Base-by-base conservation (phyloP, 2,329 filamentous ascomycete genomes). In the Daldinia sp. region DNA sequence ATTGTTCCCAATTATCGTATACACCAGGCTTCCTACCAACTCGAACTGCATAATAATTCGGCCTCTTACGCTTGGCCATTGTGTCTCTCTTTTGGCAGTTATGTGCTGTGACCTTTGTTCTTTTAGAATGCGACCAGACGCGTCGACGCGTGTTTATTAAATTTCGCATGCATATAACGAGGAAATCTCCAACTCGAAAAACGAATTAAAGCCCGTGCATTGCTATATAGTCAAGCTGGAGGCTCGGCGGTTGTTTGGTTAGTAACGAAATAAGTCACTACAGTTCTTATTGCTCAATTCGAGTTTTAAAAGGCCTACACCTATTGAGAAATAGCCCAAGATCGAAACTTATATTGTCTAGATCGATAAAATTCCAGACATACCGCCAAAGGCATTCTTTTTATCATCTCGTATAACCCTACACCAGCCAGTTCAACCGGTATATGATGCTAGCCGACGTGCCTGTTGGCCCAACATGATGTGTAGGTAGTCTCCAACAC, bases 11-110 rank as follows among this genome's bases (percentile, higher is more conserved):
- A n/a, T 28, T 64, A 9, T 62, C 18, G 39, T 75, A 75, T 10
- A 75, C 68, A 3, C 74, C 73, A 1, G 55, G 68, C 51, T 63
- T 48, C 26, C 71, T 70, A 9, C 74, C 74, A 39, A 55, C 39
- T 10, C 63, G 70, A n/a, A 75, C 73, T 2, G 66, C 73, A 23
- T 76, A 74, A 60, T 68, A 74, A n/a, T 23, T 67, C 44, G 57
- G 20, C 7, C 39, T 42, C 39, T 58, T 65, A 15, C 54, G 67
- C 30, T 69, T 65, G 15, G 54, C 50, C 60, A 69, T 71, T 9
- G 53, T 28, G 42, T 61, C 9, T 55, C 7, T 63, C 50, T 33
- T 55, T 12, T n/a, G 18, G 15, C 28, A 30, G 6, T 39, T 48
- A 12, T 54, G 23, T 39, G 37, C 30, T 12, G 26, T 20, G 4